phyloP scores from a whole-genome alignment of 192 early-diverging fungal species.

The Umbelopsis sp. region DNA sequence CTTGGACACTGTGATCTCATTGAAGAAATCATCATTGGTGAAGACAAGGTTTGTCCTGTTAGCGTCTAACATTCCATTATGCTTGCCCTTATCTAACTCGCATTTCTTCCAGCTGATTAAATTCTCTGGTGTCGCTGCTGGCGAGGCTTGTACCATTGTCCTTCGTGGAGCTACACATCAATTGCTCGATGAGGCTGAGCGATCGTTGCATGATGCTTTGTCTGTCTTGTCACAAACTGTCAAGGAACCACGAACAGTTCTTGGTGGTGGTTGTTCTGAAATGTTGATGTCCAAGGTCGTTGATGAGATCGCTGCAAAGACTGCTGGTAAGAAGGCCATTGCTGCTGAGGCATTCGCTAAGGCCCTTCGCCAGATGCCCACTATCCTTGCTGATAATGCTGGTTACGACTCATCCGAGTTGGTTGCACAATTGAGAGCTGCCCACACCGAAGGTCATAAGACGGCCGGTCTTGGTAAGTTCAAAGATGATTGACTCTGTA shows the following conservation, averaged over 20 bases:
- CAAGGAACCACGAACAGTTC: slow-evolving; percentile 88
- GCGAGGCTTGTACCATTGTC: slow-evolving; percentile 97
- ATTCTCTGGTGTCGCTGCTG: slow-evolving; percentile 93
- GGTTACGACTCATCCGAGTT: slow-evolving; percentile 95
- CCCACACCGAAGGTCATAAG: slow-evolving; percentile 84
- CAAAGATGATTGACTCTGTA: neutral
- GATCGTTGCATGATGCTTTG: slow-evolving; percentile 95
- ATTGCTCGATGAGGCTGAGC: slow-evolving; percentile 95
- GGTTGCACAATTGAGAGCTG: slow-evolving; percentile 89
- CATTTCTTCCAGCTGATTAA: slow-evolving; percentile 73
- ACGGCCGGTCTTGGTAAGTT: slow-evolving; percentile 71
- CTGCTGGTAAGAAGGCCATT: slow-evolving; percentile 93
- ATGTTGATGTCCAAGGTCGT: slow-evolving; percentile 98
- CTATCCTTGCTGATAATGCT: slow-evolving; percentile 96
- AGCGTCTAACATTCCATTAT: neutral
- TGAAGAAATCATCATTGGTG: slow-evolving; percentile 98
- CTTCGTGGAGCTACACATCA: slow-evolving; percentile 94
- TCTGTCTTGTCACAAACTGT: slow-evolving; percentile 95
- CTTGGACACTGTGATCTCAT: slow-evolving; percentile 95
- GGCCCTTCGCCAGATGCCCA: slow-evolving; percentile 95
- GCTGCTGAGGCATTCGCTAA: slow-evolving; percentile 95
- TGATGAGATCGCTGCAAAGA: slow-evolving; percentile 88
- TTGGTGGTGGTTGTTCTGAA: slow-evolving; percentile 97
- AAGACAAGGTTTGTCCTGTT: slow-evolving; percentile 62
- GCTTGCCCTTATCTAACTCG: neutral